Evolutionary conservation across 495 filamentous ascomycete genomes (phyloP).

Genomic region (Hypoxylon lenormandii): DNA sequence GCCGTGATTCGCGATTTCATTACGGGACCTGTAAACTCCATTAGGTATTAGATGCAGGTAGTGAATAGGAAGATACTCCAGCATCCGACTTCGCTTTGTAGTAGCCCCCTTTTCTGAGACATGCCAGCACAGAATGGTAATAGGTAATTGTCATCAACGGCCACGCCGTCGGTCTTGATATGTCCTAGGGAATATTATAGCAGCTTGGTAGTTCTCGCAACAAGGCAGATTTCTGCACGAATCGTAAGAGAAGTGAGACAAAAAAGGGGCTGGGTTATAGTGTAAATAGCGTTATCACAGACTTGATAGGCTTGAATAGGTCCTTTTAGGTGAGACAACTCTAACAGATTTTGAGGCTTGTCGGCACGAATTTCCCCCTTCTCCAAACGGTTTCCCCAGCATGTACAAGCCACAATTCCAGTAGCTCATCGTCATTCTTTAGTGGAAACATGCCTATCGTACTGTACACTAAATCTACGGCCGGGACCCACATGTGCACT

Average conservation of each 20-base stretch:
- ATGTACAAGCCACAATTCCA: not conserved
- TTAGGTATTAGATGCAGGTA: not conserved
- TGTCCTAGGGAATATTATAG: not conserved
- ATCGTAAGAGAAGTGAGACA: conserved; percentile 48
- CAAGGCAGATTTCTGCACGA: conserved; percentile 46
- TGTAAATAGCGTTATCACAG: conserved; percentile 19
- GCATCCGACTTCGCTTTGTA: conserved; percentile 6
- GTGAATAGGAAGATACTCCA: conserved; percentile 15
- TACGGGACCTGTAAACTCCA: conserved; percentile 2
- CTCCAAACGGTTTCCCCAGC: conserved; percentile 4
- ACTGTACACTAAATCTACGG: not conserved
- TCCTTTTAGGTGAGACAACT: conserved; percentile 38
- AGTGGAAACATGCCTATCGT: conserved; percentile 7
- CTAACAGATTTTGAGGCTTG: conserved; percentile 37
- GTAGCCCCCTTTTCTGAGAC: not conserved
- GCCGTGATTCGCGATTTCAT: conserved; percentile 13
- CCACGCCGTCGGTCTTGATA: conserved; percentile 11
- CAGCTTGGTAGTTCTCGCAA: conserved; percentile 2
- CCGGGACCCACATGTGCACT: conserved; percentile 11
- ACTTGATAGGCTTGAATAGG: conserved; percentile 41
- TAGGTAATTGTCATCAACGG: conserved; percentile 27
- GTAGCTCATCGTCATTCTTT: not conserved
- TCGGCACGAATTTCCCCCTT: conserved; percentile 16
- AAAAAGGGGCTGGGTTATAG: conserved; percentile 29
- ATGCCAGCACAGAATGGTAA: conserved; percentile 31